phyloP scores from a whole-genome alignment of 257 asterid genomes.

The Solanum boliviense region DNA sequence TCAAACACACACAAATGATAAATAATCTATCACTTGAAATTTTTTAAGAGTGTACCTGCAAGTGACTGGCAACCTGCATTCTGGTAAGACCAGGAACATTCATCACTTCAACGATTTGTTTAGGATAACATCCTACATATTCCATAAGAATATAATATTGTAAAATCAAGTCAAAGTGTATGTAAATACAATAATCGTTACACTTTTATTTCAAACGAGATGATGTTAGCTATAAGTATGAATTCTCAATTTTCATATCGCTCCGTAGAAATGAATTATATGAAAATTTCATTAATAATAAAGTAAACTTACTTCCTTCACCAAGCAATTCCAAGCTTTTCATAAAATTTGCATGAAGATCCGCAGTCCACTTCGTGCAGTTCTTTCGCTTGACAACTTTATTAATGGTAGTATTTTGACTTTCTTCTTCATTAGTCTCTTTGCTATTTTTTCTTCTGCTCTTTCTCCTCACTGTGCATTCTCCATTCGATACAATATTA shows the following conservation, averaged over 20 bases:
- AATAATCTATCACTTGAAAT: not conserved
- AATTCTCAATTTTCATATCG: not conserved
- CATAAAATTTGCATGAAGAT: constrained; percentile 13
- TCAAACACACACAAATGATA: not conserved
- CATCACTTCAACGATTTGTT: constrained; percentile 11
- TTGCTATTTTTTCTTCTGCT: not conserved
- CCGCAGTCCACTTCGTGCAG: constrained; percentile 8
- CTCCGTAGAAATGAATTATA: not conserved
- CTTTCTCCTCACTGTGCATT: not conserved
- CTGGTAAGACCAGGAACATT: constrained; percentile 21
- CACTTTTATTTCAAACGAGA: not conserved
- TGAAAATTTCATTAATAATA: not conserved
- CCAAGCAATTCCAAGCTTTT: constrained; percentile 12
- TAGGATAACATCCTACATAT: constrained; percentile 16
- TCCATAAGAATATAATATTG: not conserved
- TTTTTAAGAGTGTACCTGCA: constrained; percentile 6
- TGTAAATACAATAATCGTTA: not conserved
- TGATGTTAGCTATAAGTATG: not conserved
- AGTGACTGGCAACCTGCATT: constrained; percentile 30
- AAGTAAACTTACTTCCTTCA: constrained; percentile 20
- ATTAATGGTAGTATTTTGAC: not conserved
- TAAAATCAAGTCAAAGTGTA: not conserved
- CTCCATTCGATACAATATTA: not conserved
- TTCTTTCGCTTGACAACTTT: not conserved
- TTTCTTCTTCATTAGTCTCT: not conserved